These are phyloP conservation scores for Fallopia convolvulus DNA, from an alignment of 148 eudicot species.

Conservation along the genomic window DNA sequence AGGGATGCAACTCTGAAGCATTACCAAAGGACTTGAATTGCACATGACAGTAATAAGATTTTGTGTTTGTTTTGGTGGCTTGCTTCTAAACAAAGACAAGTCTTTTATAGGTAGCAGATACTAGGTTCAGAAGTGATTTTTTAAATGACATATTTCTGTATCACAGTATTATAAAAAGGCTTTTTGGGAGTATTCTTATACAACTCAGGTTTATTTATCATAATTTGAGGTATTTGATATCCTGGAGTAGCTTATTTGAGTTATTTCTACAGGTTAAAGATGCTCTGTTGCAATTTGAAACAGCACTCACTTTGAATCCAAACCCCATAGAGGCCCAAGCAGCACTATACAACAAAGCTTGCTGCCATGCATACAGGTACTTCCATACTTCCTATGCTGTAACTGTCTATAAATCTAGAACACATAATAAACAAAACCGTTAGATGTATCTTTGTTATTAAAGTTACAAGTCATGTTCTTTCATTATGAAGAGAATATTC, in stretches of 20 bases:
- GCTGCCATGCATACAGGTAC: conserved; percentile 97
- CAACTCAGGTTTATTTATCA: neutral
- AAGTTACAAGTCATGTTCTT: no score
- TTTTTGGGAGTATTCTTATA: neutral
- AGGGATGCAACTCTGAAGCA: neutral
- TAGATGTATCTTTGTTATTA: neutral
- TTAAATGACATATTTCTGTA: no score
- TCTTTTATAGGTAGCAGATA: neutral
- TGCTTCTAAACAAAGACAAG: neutral
- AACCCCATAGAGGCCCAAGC: conserved; percentile 95
- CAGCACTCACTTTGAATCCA: conserved; percentile 75
- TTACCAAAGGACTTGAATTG: neutral
- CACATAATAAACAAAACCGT: neutral
- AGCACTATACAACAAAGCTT: conserved; percentile 97
- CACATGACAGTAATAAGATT: neutral
- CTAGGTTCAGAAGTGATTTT: neutral
- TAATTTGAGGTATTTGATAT: neutral
- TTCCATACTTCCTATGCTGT: neutral
- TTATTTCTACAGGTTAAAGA: conserved; percentile 66
- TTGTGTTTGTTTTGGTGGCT: neutral
- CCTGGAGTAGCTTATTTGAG: neutral
- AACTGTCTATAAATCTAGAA: neutral
- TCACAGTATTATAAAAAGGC: no score
- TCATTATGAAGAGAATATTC: neutral
- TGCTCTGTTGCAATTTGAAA: conserved; percentile 77